Evolutionary conservation across 148 eudicot species (phyloP).

Genomic region (Vaccinium vitisidaea): DNA sequence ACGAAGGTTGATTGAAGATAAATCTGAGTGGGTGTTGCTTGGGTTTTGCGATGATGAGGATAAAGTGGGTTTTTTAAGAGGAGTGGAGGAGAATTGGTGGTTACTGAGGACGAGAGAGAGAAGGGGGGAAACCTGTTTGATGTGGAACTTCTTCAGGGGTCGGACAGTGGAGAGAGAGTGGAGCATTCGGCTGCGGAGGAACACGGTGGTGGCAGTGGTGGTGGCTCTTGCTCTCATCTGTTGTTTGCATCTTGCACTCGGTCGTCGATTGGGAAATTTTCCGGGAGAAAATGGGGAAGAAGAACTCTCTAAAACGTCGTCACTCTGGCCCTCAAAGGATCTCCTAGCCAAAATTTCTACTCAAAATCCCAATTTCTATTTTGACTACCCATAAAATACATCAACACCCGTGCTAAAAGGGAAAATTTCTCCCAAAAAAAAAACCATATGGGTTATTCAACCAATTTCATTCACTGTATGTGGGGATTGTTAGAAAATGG

Average conservation of each 20-base stretch:
- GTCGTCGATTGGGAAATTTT: not conserved
- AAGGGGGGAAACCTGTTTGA: conserved; percentile 28
- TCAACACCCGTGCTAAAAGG: too few species aligned
- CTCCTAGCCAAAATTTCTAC: too few species aligned
- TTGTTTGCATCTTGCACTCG: not conserved
- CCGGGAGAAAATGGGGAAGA: not conserved
- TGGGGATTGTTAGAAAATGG: too few species aligned
- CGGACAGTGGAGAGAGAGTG: conserved; percentile 14
- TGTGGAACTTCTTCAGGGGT: not conserved
- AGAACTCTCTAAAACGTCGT: too few species aligned
- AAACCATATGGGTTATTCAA: too few species aligned
- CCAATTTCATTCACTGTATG: too few species aligned
- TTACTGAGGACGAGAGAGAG: conserved; percentile 15
- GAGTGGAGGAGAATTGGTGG: conserved; percentile 15
- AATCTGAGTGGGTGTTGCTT: conserved; percentile 27
- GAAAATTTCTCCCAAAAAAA: too few species aligned
- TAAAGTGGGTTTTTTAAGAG: conserved; percentile 12
- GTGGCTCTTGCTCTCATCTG: conserved; percentile 10
- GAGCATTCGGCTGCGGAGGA: conserved; percentile 24
- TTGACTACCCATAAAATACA: too few species aligned
- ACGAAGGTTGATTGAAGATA: conserved; percentile 13
- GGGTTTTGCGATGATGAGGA: conserved; percentile 10
- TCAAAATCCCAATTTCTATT: too few species aligned
- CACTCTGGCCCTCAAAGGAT: too few species aligned
- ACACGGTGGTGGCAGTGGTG: not conserved